A percentile compares a stretch with the other conserved stretches of the same genome.
Conservation (phyloP, 2,329 filamentous ascomycete species). For the Leptographium lundbergii region DNA sequence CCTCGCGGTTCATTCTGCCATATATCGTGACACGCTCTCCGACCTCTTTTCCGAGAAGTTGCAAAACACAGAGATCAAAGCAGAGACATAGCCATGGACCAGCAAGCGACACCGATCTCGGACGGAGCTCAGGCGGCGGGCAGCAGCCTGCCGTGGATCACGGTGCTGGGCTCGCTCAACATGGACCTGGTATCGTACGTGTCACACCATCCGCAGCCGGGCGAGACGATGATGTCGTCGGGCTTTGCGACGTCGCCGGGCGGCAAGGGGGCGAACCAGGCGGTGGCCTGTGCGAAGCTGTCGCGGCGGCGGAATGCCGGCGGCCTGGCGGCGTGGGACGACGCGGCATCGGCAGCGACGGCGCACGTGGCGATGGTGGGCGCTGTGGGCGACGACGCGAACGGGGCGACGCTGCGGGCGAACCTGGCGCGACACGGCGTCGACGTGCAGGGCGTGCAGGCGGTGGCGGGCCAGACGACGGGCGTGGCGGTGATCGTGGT, state of each 20-base stretch:
- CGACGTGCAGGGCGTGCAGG: constrained; percentile 39
- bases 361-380: constrained; percentile 56
- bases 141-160: constrained; percentile 40
- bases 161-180: constrained; percentile 86
- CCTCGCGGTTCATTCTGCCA: too few relatives aligned
- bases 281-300: constrained; percentile 74
- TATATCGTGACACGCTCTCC: too few relatives aligned
- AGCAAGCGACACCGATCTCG: neutral
- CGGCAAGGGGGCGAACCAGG: constrained; percentile 94
- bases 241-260: constrained; percentile 72
- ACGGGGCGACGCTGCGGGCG: constrained; percentile 45
- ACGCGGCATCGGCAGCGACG: constrained; percentile 21
- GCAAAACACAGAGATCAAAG: neutral
- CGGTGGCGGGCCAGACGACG: constrained; percentile 35
- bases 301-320: constrained; percentile 38
- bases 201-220: constrained; percentile 65
- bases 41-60: neutral
- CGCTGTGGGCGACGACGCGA: constrained; percentile 57
- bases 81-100: neutral
- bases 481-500: constrained; percentile 68
- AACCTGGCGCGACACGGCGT: constrained; percentile 51
- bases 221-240: constrained; percentile 75
- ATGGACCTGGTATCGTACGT: constrained; percentile 87
- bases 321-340: constrained; percentile 16
- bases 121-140: neutral